phyloP scores from a whole-genome alignment of 2,329 filamentous ascomycete genomes.

The Neofusicoccum laricinum region DNA sequence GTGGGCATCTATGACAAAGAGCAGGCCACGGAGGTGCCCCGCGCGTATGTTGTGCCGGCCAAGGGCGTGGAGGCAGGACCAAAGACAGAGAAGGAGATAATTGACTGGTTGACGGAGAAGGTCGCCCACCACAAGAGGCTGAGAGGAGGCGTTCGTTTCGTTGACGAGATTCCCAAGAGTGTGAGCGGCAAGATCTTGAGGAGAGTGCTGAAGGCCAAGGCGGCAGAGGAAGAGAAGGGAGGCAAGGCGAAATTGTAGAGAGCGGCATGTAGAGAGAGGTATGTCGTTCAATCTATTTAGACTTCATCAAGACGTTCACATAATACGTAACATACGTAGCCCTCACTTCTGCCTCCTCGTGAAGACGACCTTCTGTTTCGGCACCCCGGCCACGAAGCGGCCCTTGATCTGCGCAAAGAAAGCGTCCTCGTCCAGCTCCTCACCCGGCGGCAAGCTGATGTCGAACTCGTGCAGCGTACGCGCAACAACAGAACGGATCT shows the following conservation, averaged over 20 bases:
- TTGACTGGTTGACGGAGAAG: conserved; percentile 41
- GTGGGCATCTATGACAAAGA: conserved; percentile 45
- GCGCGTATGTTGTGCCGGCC: conserved; percentile 36
- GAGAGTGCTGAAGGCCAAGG: conserved; percentile 43
- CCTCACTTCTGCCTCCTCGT: not conserved
- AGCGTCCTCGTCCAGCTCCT: conserved; percentile 19
- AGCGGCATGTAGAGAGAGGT: conserved; percentile 4
- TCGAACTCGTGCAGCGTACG: not conserved
- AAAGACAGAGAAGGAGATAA: conserved; percentile 37
- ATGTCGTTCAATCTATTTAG: not conserved
- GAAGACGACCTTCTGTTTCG: not conserved
- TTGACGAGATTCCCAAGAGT: conserved; percentile 49
- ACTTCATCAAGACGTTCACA: not conserved
- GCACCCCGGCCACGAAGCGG: conserved; percentile 24
- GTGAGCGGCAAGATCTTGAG: conserved; percentile 48
- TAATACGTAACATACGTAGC: not conserved
- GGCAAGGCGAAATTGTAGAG: conserved; percentile 43
- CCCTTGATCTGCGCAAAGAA: conserved; percentile 25
- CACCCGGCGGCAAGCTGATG: conserved; percentile 23
- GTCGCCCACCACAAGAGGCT: conserved; percentile 48
- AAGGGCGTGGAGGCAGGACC: conserved; percentile 30
- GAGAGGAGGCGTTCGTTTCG: conserved; percentile 44
- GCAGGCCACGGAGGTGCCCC: conserved; percentile 44
- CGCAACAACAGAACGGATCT: not conserved
- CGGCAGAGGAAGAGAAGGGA: conserved; percentile 37